Conservation (phyloP, 2,329 filamentous ascomycete genomes). For the Hypoxylon sp. region DNA sequence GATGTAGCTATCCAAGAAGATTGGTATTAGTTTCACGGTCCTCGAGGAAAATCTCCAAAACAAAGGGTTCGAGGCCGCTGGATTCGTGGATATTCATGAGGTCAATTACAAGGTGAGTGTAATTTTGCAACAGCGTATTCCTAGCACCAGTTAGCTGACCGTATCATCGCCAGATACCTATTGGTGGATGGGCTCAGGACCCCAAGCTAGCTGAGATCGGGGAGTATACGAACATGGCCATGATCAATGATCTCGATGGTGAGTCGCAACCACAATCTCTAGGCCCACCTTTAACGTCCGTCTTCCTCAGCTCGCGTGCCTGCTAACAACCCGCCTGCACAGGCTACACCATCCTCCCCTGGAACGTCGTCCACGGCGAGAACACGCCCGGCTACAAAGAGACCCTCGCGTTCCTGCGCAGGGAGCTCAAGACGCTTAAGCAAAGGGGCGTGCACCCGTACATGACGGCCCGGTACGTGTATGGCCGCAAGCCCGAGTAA, state of each 20-base stretch:
- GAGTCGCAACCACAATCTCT: no score
- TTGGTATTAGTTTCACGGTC: conserved; percentile 59
- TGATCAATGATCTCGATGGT: conserved; percentile 47
- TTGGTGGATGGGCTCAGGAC: conserved; percentile 49
- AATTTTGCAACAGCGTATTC: background rate
- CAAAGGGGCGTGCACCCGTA: conserved; percentile 13
- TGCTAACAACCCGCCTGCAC: background rate
- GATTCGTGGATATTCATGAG: conserved; percentile 68
- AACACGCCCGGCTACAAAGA: conserved; percentile 38
- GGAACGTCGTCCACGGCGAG: conserved; percentile 45
- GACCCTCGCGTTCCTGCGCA: conserved; percentile 42
- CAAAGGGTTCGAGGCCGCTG: conserved; percentile 64
- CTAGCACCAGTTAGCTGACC: background rate
- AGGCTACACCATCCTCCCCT: conserved; percentile 47
- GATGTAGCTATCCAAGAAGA: conserved; percentile 46
- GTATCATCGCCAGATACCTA: conserved; percentile 33
- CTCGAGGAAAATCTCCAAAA: conserved; percentile 64
- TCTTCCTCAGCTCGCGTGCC: no score
- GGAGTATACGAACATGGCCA: conserved; percentile 44
- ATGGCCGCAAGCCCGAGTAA: conserved; percentile 24
- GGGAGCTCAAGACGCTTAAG: conserved; percentile 37
- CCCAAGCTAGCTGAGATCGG: conserved; percentile 46
- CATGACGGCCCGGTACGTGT: conserved; percentile 23
- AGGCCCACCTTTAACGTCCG: no score
- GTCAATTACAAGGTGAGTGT: conserved; percentile 60